These are phyloP conservation scores for Pythium plurisporium DNA, from an alignment of 352 stramenopile species.

Conservation along the genomic window DNA sequence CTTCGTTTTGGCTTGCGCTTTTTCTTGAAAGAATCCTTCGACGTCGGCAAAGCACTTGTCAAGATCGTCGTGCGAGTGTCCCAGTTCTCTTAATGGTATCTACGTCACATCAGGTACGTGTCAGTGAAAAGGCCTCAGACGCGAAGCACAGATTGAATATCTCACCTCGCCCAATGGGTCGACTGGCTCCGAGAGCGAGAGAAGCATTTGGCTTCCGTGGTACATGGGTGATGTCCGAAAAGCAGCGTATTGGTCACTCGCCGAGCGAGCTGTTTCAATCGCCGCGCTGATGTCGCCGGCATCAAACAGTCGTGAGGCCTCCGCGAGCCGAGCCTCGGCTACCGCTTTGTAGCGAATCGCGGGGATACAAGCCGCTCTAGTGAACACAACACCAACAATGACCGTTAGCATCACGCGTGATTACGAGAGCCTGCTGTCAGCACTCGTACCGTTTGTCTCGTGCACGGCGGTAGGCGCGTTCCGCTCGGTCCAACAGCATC, in stretches of 20 bases:
- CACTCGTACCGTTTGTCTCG: neutral
- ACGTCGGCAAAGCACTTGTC: conserved; percentile 1
- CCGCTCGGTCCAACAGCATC: neutral
- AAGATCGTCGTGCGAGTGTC: neutral
- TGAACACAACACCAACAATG: neutral
- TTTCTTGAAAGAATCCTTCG: neutral
- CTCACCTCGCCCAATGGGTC: neutral
- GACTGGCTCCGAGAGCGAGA: neutral
- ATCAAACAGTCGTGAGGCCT: neutral
- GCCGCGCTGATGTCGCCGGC: neutral
- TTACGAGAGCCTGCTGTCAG: no score
- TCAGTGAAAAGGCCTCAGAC: no score
- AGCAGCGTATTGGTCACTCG: neutral
- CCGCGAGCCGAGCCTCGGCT: neutral
- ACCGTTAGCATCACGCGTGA: neutral
- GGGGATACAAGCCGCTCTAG: neutral
- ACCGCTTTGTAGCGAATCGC: conserved; percentile 1
- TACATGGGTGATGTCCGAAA: neutral
- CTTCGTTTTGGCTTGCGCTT: neutral
- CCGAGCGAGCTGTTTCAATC: neutral
- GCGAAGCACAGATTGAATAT: neutral
- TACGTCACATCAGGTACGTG: no score
- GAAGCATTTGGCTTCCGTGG: conserved; percentile 1
- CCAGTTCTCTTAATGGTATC: neutral
- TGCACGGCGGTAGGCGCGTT: neutral